Evolutionary conservation across 148 eudicot genomes (phyloP).

Genomic region (Talinum fruticosum): DNA sequence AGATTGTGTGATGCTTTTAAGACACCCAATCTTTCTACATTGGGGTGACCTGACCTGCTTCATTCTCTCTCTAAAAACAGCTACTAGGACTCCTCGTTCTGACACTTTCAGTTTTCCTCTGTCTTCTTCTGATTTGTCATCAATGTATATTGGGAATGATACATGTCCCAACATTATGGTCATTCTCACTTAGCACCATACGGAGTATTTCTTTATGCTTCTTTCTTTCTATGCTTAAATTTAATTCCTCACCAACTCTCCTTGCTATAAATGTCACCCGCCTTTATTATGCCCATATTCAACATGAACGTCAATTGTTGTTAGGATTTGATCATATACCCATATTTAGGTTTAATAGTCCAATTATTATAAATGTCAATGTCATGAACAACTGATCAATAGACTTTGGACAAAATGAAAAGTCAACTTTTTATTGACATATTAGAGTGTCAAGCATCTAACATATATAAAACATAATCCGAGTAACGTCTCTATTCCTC

Average conservation of each 20-base stretch:
- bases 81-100: not conserved
- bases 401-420: too few species aligned
- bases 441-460: too few species aligned
- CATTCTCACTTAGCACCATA: not conserved
- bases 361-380: too few species aligned
- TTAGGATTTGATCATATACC: too few species aligned
- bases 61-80: not conserved
- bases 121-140: not conserved
- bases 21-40: not conserved
- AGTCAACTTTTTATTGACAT: too few species aligned
- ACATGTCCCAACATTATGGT: constrained; percentile 5
- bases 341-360: too few species aligned
- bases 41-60: not conserved
- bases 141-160: not conserved
- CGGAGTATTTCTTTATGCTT: not conserved
- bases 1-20: not conserved
- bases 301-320: too few species aligned
- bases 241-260: not conserved
- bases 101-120: not conserved
- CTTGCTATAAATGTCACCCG: too few species aligned
- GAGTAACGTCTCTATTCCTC: not conserved
- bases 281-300: too few species aligned
- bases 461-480: not conserved
- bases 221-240: too few species aligned
- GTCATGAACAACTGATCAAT: too few species aligned